Base-by-base conservation (phyloP, 495 filamentous ascomycete genomes). In the Neurospora sp. region DNA sequence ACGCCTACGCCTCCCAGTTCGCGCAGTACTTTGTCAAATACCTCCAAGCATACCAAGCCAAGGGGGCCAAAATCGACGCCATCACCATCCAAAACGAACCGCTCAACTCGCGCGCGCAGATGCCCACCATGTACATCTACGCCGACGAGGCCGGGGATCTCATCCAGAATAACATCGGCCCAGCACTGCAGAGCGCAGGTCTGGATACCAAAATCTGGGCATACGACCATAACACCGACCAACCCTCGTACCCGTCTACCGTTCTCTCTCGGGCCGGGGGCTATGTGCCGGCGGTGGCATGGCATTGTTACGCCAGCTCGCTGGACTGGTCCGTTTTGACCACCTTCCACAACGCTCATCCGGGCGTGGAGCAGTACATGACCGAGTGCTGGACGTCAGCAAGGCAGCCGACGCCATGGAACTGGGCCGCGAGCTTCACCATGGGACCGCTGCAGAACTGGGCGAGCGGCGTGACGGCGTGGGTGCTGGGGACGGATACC, bases 1-100 rank as follows among this genome's bases (percentile, higher is more conserved):
- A 82, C 69, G 80, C 82, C 35, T 87, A 87, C 75, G 80, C 82
- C 38, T 79, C 75, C 44, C 75, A 80, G 20, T 87, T 84, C 72
- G 85, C 85, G 0, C 77, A 88, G 71, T 89, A 89, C 77, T 89
- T 88, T 71, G 83, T 86, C 40, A 85, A 85, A 76, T 89, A 89
- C 75, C 82, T 89, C 53, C 82, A 89, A 70, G 84, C 87, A 3
- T 89, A 81, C 74, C 72, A 78, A 39, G 72, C 74, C 6, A 76
- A 79, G 8, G 87, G 86, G 0, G 84, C 81, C 9, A 79, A 72
- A 10, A 79, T 89, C 68, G 84, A 89, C 68, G 87, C 86, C 14
- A 85, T 89, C 73, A 87, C 85, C 27, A 83, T 88, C 48, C 85
- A 88, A 74, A 89, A 89, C 72, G 87, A 89, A 76, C 87, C 87